A percentile compares a stretch with the other conserved stretches of the same genome.
Conservation (phyloP, 306 rosid genomes). For the Sechiopsis laciniata region DNA sequence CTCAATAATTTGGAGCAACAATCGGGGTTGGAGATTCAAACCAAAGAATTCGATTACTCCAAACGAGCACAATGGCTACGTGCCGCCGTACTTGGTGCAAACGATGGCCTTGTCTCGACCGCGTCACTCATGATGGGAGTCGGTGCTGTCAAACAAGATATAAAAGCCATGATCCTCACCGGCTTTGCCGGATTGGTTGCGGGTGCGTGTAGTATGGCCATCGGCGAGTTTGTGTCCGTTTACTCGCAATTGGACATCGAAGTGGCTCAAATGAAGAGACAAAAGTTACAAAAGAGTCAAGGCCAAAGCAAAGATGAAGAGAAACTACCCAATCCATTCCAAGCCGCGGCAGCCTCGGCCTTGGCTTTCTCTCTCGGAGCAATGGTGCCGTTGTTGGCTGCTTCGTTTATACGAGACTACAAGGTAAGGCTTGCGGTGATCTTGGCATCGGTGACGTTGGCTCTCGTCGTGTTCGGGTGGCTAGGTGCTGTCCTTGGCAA, state of each 20-base stretch:
- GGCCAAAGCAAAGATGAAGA: conserved; percentile 26
- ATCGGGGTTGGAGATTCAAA: conserved; percentile 34
- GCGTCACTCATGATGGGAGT: conserved; percentile 93
- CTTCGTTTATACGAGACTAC: conserved; percentile 62
- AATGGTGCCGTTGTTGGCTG: conserved; percentile 76
- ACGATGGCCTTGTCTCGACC: conserved; percentile 83
- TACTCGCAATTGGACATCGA: conserved; percentile 81
- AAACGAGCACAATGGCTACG: conserved; percentile 92
- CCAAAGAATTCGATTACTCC: conserved; percentile 59
- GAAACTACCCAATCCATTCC: conserved; percentile 67
- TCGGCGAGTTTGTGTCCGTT: conserved; percentile 88
- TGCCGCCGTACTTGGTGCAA: conserved; percentile 85
- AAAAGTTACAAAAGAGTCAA: conserved; percentile 24
- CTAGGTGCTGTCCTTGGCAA: conserved; percentile 64
- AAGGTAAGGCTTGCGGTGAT: conserved; percentile 52
- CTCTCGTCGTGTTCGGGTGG: conserved; percentile 70
- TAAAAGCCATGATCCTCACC: conserved; percentile 71
- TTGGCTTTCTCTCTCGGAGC: conserved; percentile 80
- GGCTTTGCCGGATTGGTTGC: conserved; percentile 85
- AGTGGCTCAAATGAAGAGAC: conserved; percentile 63
- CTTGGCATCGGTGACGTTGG: conserved; percentile 56
- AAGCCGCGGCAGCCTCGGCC: conserved; percentile 85
- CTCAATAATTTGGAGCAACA: conserved; percentile 46
- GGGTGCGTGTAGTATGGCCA: conserved; percentile 94
- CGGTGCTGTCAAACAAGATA: conserved; percentile 76